Conservation (phyloP, 495 filamentous ascomycete species). For the Evernia prunastri region DNA sequence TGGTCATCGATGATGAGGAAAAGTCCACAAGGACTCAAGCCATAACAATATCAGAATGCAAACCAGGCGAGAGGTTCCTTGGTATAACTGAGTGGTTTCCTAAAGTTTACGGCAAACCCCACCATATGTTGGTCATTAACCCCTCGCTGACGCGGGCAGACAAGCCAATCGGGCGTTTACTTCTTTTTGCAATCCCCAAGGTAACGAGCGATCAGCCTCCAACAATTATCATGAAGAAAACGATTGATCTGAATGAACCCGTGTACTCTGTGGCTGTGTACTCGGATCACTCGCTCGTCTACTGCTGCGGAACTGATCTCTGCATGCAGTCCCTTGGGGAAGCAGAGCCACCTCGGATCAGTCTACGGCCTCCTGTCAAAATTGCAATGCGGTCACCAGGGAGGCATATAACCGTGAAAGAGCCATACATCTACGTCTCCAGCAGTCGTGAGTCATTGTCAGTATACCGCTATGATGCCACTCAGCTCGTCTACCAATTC, state of each 20-base stretch:
- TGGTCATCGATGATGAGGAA: background rate
- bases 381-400: slow-evolving; percentile 38
- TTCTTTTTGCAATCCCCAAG: slow-evolving; percentile 14
- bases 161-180: slow-evolving; percentile 15
- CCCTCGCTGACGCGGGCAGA: slow-evolving; percentile 14
- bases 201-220: background rate
- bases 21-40: background rate
- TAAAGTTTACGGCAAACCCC: slow-evolving; percentile 34
- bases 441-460: slow-evolving; percentile 40
- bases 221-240: slow-evolving; percentile 31
- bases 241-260: slow-evolving; percentile 33
- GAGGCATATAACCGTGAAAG: slow-evolving; percentile 38
- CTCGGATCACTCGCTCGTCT: slow-evolving; percentile 28
- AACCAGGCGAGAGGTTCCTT: slow-evolving; percentile 43
- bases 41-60: slow-evolving; percentile 10
- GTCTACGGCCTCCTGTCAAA: slow-evolving; percentile 32
- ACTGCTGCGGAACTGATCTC: slow-evolving; percentile 23
- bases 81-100: slow-evolving; percentile 48
- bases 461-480: slow-evolving; percentile 34
- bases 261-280: slow-evolving; percentile 43
- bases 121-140: slow-evolving; percentile 42
- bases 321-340: slow-evolving; percentile 16
- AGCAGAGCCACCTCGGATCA: slow-evolving; percentile 12
- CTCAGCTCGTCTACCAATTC: slow-evolving; percentile 32
- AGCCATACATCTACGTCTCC: slow-evolving; percentile 39